Conservation (phyloP, 2,329 filamentous ascomycete genomes). For the Monilinia fructicola region DNA sequence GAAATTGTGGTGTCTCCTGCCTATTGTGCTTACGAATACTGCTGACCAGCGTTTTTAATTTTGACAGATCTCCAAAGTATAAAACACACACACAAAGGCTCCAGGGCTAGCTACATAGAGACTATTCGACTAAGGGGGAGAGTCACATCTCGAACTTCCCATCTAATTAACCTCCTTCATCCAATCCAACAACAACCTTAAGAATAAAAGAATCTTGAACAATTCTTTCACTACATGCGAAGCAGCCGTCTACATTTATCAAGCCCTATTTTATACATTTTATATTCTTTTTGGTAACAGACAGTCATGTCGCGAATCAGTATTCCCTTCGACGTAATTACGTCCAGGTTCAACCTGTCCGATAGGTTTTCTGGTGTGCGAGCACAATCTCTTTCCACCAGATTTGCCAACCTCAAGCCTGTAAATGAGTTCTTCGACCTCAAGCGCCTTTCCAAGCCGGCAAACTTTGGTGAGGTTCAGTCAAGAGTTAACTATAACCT, state of each 20-base stretch:
- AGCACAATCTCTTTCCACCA: constrained; percentile 71
- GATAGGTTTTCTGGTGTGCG: constrained; percentile 85
- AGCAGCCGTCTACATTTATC: background rate
- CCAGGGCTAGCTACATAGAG: too few relatives aligned
- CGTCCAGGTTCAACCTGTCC: constrained; percentile 81
- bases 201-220: constrained; percentile 12
- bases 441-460: constrained; percentile 92
- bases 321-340: constrained; percentile 88
- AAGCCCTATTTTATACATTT: constrained; percentile 3
- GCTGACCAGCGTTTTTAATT: constrained; percentile 28
- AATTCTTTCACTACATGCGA: background rate
- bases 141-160: background rate
- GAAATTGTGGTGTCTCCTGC: background rate
- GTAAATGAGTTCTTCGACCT: constrained; percentile 92
- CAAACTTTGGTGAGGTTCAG: constrained; percentile 86
- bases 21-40: constrained; percentile 16
- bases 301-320: constrained; percentile 78
- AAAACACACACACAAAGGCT: background rate
- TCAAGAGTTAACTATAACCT: constrained; percentile 96
- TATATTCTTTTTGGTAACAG: background rate
- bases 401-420: constrained; percentile 90
- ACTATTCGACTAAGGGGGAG: background rate
- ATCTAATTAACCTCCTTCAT: background rate
- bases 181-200: background rate
- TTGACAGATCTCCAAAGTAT: constrained; percentile 33